A percentile compares a stretch with the other conserved stretches of the same genome.
phyloP scores from a whole-genome alignment of 148 eudicot species.

The Rheum nobile region DNA sequence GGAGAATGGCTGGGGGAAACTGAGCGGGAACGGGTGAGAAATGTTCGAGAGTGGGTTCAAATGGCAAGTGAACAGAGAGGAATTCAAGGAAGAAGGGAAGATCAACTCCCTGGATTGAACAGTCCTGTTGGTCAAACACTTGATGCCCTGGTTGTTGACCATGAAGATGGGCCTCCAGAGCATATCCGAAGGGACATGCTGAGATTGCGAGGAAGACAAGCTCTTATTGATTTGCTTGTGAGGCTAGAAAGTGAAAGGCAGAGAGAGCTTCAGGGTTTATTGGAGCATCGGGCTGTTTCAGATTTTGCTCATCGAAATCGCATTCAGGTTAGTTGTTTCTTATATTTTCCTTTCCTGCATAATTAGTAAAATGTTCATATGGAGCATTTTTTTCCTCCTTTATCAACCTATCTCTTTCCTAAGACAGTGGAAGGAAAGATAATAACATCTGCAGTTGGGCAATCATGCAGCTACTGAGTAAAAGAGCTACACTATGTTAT shows the following conservation, averaged over 20 bases:
- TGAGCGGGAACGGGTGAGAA: conserved; percentile 93
- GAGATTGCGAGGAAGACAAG: conserved; percentile 93
- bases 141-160: conserved; percentile 33
- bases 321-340: conserved; percentile 58
- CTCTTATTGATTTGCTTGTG: conserved; percentile 78
- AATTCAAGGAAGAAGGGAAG: conserved; percentile 53
- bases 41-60: conserved; percentile 96
- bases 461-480: background rate
- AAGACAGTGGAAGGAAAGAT: background rate
- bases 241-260: conserved; percentile 92
- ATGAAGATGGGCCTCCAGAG: conserved; percentile 65
- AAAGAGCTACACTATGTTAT: background rate
- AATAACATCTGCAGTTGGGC: background rate
- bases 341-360: background rate
- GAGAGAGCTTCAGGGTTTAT: conserved; percentile 81
- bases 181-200: conserved; percentile 70
- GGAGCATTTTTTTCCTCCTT: background rate
- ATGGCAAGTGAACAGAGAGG: conserved; percentile 92
- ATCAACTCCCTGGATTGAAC: conserved; percentile 25
- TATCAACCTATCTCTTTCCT: background rate
- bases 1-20: conserved; percentile 97
- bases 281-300: conserved; percentile 94
- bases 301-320: conserved; percentile 98
- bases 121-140: conserved; percentile 31
- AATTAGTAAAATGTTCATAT: background rate